Conservation (phyloP, 106 monocot genomes). For the Cymbidium sinense region DNA sequence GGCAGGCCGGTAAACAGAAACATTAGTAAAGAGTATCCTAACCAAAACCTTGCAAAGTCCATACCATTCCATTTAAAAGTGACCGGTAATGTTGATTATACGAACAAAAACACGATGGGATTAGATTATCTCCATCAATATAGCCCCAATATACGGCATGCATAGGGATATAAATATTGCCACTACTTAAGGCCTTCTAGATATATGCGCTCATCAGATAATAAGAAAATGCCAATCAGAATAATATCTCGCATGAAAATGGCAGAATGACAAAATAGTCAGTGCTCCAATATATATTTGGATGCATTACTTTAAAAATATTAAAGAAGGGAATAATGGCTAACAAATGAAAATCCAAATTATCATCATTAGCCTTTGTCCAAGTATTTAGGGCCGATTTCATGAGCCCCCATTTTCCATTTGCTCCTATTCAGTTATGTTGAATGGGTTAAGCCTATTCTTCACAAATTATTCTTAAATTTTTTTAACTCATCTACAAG, state of each 20-base stretch:
- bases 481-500: background rate
- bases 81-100: background rate
- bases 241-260: background rate
- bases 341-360: background rate
- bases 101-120: background rate
- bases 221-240: no score
- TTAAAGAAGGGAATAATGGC: background rate
- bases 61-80: no score
- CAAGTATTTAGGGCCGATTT: background rate
- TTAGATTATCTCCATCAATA: background rate
- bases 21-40: no score
- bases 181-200: background rate
- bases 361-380: background rate
- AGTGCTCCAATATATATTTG: background rate
- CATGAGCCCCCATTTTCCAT: background rate
- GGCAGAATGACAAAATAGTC: background rate
- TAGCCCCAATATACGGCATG: background rate
- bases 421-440: background rate
- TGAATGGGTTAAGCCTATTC: background rate
- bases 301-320: background rate
- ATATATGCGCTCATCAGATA: background rate
- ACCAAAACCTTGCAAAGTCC: no score
- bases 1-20: no score
- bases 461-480: background rate
- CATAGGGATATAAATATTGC: background rate